phyloP scores from a whole-genome alignment of 768 basidiomycete species.

The Mycena epipterygia region DNA sequence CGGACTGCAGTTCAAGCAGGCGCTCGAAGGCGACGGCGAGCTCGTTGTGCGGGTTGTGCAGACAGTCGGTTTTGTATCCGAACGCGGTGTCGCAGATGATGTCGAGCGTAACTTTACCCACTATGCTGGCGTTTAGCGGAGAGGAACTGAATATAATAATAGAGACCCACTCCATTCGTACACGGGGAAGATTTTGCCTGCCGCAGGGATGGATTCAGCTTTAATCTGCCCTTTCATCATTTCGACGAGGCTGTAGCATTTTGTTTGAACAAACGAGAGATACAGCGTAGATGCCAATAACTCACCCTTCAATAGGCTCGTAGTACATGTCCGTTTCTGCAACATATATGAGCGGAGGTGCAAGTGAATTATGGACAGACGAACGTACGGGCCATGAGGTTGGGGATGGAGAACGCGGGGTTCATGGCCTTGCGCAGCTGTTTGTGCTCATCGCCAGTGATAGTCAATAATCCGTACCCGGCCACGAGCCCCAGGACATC shows the following conservation, averaged over 20 bases:
- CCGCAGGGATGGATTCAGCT: conserved; percentile 34
- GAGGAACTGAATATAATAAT: neutral
- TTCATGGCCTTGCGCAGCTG: conserved; percentile 66
- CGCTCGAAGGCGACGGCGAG: conserved; percentile 62
- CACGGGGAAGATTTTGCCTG: conserved; percentile 49
- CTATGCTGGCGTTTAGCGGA: conserved; percentile 39
- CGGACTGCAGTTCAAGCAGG: conserved; percentile 56
- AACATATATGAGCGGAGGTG: neutral
- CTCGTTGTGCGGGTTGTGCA: conserved; percentile 61
- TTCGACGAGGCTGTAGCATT: conserved; percentile 51
- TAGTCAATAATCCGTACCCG: conserved; percentile 62
- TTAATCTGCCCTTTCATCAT: conserved; percentile 52
- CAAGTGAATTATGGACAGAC: neutral
- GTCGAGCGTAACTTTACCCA: conserved; percentile 67
- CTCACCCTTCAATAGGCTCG: conserved; percentile 59
- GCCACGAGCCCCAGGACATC: conserved; percentile 57
- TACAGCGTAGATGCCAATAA: too few species aligned
- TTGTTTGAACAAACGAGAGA: neutral
- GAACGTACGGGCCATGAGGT: conserved; percentile 54
- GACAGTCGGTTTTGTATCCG: conserved; percentile 60
- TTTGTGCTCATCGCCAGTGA: conserved; percentile 63
- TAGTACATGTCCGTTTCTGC: conserved; percentile 63
- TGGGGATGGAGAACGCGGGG: conserved; percentile 64
- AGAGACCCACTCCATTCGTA: conserved; percentile 62
- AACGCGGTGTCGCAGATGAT: conserved; percentile 67